Base-by-base conservation (phyloP, 352 stramenopile genomes). In the Phytophthora hibernalis region DNA sequence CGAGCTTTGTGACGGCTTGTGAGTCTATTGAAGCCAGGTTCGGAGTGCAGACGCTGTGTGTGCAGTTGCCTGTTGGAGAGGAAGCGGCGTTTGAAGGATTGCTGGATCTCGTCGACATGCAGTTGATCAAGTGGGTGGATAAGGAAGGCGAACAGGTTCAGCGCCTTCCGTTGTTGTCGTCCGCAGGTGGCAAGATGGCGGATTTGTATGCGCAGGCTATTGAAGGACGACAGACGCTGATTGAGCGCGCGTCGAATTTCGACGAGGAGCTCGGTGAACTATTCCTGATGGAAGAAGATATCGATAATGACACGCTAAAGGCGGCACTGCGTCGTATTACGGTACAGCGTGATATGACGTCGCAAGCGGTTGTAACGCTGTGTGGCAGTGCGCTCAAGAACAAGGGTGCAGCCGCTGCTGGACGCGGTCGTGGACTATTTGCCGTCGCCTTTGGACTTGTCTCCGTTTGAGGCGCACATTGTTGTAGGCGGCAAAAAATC, bases 401-500 rank as follows among this genome's bases (percentile, higher is more conserved):
- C 73, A 94, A 92, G 61, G 43, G 96, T 99, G 37, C 98, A 99
- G 76, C 88, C 97, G 35, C 86, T 99, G 28, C 82, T 99, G 16
- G 97, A 99, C 74, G 98, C 96, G 24, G 96, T 99, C 7, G 69
- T 99, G 26, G 88, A 98, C 67, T 99, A 99, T 79, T 76, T 99
- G 70, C 97, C 97, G 65, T 98, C 95, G 12, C 97, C 97, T 10
- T 31, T 96, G 15, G 97, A 99, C 37, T 61, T 90, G 16, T 85
- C 80, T 31, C 81, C 81, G 11, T 94, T 89, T 52, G 79, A 87
- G 61, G 77, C 81, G 21, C 79, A 87, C 13, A 59, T 76, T 2
- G 65, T 88, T 28, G 65, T 65, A 26, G 40, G 35, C 13, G 53
- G 43, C 31, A 90, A 85, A 45, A 89, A 84, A 33, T 55, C 52